Base-by-base conservation (phyloP, 768 basidiomycete species). In the Lactarius tabidus region DNA sequence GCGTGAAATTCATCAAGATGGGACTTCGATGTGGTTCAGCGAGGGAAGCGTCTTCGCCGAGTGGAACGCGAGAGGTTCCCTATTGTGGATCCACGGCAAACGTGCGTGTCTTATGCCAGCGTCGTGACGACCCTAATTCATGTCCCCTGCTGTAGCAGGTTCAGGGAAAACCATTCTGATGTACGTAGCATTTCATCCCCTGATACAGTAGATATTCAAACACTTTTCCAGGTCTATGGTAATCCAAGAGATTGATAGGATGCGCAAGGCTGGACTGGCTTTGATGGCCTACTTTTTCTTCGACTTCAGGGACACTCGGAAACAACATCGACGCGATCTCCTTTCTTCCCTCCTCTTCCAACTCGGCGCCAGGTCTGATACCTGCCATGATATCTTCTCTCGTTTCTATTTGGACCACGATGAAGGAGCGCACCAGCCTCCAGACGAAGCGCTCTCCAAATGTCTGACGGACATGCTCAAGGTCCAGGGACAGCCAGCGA, bases 81-180 rank as follows among this genome's bases (percentile, higher is more conserved):
- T 62, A 1, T 45, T 61, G 12, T 65, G 64, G 64, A 52, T 65
- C 0, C 64, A 62, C 6, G 64, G 64, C 2, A 65, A 62, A 23
- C 59, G 60, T 65, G 53, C 10, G 55, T 17, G 1, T n/a, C 3
- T 6, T 2, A 2, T 15, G 7, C 6, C 9, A 0, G 2, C 6
- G 14, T 29, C 31, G 0, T 1, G 26, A 12, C 26, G 1, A 63
- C 17, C 26, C 23, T 36, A 4, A 31, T 51, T 3, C 8, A 1
- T n/a, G 36, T 33, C 6, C 20, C 28, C 2, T 15, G 0, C 35
- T 28, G 4, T 17, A 65, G 64, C 35, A 10, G 60, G 64, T 0
- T 57, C 43, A 0, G 64, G 64, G 2, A 65, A 65, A 33, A 65
- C 53, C 10, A 61, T 61, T 2, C 36, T 65, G 10, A 29, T 62